Evolutionary conservation across 129 eudicot genomes (phyloP), one percentile per base, ranked within the genome.

Genomic region (Arctium minus): DNA sequence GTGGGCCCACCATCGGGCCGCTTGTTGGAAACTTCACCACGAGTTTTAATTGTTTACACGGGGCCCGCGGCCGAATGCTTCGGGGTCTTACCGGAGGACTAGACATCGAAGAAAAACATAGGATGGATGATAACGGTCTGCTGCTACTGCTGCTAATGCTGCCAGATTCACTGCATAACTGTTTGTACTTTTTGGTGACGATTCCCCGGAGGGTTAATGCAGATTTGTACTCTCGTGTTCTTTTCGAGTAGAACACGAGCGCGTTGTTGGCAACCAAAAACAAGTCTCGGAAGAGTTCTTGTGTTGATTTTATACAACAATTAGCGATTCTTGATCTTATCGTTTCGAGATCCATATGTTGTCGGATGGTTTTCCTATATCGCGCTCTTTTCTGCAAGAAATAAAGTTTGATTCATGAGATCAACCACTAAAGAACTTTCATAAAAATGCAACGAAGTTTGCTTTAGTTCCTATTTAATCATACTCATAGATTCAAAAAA

Each of bases 251-350:
- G 84, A 95, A 95, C 38, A 92, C 93, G 39, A 92, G 83, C 1
- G 97, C 98, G n/a, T 95, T 95, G 87, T 87, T 92, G 75, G 97
- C 93, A 17, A 95, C 90, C 88, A 95, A 77, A 53, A 95, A 88
- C 79, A 92, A 83, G 87, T 95, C 98, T 35, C 90, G 80, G 84
- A 92, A 90, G 91, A 95, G 98, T 83, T 95, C 97, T 74, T 39
- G 82, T 1, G 85, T 70, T 35, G 97, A 84, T 80, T 78, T 92
- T 72, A 95, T 95, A 84, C 87, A 85, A 30, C 85, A 38, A 38
- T 79, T 87, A 3, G 87, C 82, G 15, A 95, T 88, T 86, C 89
- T 95, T 77, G 97, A 88, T 82, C 85, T 92, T 86, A 95, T 83
- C 2, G 94, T 91, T 74, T 89, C 91, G 0, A 95, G 84, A 88